Base-by-base conservation (phyloP, 768 basidiomycete genomes). In the Guyanaporus albipodus region DNA sequence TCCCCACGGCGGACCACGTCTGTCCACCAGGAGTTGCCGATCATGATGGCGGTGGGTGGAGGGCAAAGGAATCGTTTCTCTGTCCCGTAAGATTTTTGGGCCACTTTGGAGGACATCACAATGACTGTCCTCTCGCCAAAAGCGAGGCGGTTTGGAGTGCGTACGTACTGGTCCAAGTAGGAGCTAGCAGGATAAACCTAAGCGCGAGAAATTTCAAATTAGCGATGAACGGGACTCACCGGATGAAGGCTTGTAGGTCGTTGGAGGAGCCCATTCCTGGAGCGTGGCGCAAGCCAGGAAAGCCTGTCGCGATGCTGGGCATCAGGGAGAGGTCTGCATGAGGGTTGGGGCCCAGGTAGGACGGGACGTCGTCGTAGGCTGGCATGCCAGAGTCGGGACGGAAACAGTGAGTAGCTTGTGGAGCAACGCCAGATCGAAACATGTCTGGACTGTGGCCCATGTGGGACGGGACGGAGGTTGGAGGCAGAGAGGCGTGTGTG, bases 41-140 rank as follows among this genome's bases (percentile, higher is more conserved):
- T 87, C 79, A 97, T 80, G 61, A 91, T 85, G 38, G 92, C 93
- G 26, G 91, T 93, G 8, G 93, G 93, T 44, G 89, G 94, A 8
- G 90, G 92, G 63, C 91, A 95, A 28, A 94, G 77, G 77, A 94
- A 95, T 35, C 94, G 79, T 67, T 96, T 96, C 67, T 97, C 94
- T 15, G 87, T 92, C 29, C 93, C 94, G 63, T 97, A 98, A 8
- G 90, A 92, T 63, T 97, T 95, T 73, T 98, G 95, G 4, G 91
- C 95, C 24, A 97, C 93, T 61, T 88, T 92, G 63, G 88, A 91
- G n/a, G 91, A 94, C 89, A 96, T 93, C 58, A 98, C 87, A 50
- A 97, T 87, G 50, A 98, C 81, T 4, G 92, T 91, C 38, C 92
- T 82, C 66, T 97, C 95, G 41, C 95, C 95, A 57, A 87, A 87